Base-by-base conservation (phyloP, 2,329 filamentous ascomycete genomes). In the Aureobasidium namibiae region DNA sequence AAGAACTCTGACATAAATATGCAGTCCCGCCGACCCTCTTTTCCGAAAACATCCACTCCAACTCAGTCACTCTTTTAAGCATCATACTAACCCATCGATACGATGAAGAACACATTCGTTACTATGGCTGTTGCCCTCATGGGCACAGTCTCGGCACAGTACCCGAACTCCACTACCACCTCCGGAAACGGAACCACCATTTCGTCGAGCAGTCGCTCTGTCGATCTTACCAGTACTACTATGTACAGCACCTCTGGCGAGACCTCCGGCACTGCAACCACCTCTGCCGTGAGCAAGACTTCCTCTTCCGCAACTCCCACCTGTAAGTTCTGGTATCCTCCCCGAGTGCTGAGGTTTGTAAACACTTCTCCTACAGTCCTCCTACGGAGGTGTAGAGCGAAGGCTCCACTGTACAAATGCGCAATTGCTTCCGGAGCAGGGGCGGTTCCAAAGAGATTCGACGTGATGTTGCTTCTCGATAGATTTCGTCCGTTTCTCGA, bases 1-100 rank as follows among this genome's bases (percentile, higher is more conserved):
- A 44, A 34, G 49, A 34, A 14, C 41, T 34, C 23, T 41, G 11
- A n/a, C 31, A 45, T 56, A 56, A 56, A 36, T 56, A 56, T 21
- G 29, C 39, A 39, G 39, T 26, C n/a, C 18, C 29, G n/a, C 18
- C 39, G 10, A 45, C 52, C 33, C 18, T 7, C 18, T 24, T 18
- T 44, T 6, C 34, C 38, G 14, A 44, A 56, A 45, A 16, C 52
- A 56, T 56, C 52, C 38, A 29, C 48, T 52, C 39, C 38, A 56
- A 44, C 52, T 39, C 39, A 56, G 52, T 56, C 52, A 56, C 39
- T 56, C 52, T 56, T 56, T 56, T 56, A 45, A 13, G 36, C 50
- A 18, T 8, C 9, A 34, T 34, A 56, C 52, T 56, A 56, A 44
- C 39, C 16, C 38, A 45, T 45, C 52, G 24, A 16, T 39, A 45